phyloP scores from a whole-genome alignment of 768 basidiomycete species.

The Boletus pseudopeckii region DNA sequence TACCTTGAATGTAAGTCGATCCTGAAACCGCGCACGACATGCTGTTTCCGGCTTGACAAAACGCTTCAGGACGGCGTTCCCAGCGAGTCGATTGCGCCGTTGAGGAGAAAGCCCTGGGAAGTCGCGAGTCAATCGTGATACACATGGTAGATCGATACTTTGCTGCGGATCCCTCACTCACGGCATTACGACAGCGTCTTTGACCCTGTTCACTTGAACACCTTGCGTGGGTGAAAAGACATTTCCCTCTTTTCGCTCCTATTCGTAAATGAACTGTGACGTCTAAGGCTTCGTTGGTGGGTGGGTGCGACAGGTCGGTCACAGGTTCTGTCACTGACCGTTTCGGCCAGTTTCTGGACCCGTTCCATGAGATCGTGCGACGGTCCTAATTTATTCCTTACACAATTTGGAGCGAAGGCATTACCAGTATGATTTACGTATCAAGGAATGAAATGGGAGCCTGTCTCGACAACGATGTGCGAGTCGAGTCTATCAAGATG shows the following conservation, averaged over 20 bases:
- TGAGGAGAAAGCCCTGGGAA: conserved; percentile 73
- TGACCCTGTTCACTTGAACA: background rate
- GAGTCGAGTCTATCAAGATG: background rate
- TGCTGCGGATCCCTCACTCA: conserved; percentile 6
- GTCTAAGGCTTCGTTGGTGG: conserved; percentile 1
- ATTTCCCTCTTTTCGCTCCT: background rate
- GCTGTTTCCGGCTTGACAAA: background rate
- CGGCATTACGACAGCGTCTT: conserved; percentile 14
- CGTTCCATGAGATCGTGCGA: background rate
- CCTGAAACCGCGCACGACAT: background rate
- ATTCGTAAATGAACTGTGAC: conserved; percentile 5
- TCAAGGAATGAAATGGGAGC: background rate
- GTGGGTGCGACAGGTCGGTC: conserved; percentile 6
- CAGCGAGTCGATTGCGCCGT: conserved; percentile 49
- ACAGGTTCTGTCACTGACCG: background rate
- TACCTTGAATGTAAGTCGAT: conserved; percentile 54
- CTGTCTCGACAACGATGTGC: conserved; percentile 11
- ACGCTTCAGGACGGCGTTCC: conserved; percentile 48
- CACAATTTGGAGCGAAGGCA: background rate
- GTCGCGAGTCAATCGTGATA: conserved; percentile 14
- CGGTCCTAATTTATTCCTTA: background rate
- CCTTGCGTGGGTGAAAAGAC: conserved; percentile 12
- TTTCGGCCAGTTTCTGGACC: background rate
- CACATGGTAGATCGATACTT: conserved; percentile 10
- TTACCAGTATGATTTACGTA: conserved; percentile 2